These are phyloP conservation scores for Xylariaceae sp. DNA, from an alignment of 2,329 filamentous ascomycete species.

Conservation along the genomic window DNA sequence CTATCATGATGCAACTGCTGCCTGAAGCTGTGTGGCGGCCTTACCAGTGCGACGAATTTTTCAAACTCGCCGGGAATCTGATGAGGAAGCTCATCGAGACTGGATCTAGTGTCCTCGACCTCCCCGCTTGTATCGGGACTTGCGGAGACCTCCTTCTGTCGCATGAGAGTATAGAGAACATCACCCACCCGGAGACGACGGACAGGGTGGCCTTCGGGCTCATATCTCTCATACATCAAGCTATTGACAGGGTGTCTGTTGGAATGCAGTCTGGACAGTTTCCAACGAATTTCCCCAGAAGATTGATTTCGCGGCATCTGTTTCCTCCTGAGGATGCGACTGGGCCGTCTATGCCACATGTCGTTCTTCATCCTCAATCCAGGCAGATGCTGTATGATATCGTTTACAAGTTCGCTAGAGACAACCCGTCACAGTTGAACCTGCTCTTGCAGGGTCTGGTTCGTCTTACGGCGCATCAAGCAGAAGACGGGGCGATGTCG, in stretches of 20 bases:
- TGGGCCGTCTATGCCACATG: slow-evolving; percentile 33
- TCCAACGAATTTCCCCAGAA: slow-evolving; percentile 35
- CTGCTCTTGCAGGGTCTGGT: slow-evolving; percentile 48
- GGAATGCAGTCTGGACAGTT: slow-evolving; percentile 21
- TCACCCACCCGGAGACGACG: slow-evolving; percentile 34
- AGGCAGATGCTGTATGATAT: slow-evolving; percentile 57
- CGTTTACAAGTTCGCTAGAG: slow-evolving; percentile 51
- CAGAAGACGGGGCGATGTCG: slow-evolving; percentile 39
- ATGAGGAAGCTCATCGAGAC: slow-evolving; percentile 28
- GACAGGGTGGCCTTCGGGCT: slow-evolving; percentile 37
- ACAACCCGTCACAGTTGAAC: slow-evolving; percentile 44
- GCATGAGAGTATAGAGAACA: slow-evolving; percentile 32
- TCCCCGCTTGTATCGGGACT: slow-evolving; percentile 22
- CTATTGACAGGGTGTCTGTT: slow-evolving; percentile 27
- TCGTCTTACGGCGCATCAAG: slow-evolving; percentile 45
- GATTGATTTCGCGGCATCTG: slow-evolving; percentile 58
- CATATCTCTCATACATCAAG: slow-evolving; percentile 33
- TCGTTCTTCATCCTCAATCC: slow-evolving; percentile 49
- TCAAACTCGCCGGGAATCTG: slow-evolving; percentile 26
- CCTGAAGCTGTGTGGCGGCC: slow-evolving; percentile 32
- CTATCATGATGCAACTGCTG: slow-evolving; percentile 36
- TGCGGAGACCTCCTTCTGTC: slow-evolving; percentile 27
- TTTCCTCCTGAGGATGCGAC: slow-evolving; percentile 50
- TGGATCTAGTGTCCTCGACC: slow-evolving; percentile 23
- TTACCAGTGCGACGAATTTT: slow-evolving; percentile 40